phyloP scores from a whole-genome alignment of 768 basidiomycete genomes.

The Phaeotremella skinneri region DNA sequence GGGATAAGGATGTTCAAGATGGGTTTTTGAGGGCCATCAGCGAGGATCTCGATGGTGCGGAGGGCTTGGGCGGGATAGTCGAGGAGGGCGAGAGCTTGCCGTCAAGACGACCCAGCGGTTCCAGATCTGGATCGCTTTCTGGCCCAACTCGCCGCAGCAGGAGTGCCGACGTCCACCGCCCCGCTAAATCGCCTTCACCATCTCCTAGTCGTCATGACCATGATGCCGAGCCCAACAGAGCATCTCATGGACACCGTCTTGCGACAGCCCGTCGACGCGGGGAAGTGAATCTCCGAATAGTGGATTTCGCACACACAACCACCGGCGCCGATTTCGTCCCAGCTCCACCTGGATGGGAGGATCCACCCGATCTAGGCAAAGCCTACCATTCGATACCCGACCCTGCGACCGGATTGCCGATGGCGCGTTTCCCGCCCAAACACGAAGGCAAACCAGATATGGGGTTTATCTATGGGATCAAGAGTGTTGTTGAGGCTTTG shows the following conservation, averaged over 20 bases:
- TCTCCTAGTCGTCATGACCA: background rate
- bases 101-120: constrained; percentile 5
- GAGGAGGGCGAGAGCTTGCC: no score
- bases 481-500: constrained; percentile 71
- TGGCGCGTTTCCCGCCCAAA: constrained; percentile 92
- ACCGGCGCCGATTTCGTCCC: constrained; percentile 88
- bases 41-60: constrained; percentile 66
- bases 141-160: constrained; percentile 28
- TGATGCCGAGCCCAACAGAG: background rate
- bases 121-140: constrained; percentile 1
- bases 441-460: constrained; percentile 85
- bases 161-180: constrained; percentile 2
- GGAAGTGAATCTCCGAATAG: constrained; percentile 90
- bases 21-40: constrained; percentile 37
- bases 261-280: constrained; percentile 65
- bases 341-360: constrained; percentile 56
- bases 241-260: background rate
- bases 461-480: constrained; percentile 88
- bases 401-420: constrained; percentile 73
- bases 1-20: constrained; percentile 83
- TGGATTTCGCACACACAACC: constrained; percentile 98
- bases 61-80: constrained; percentile 63
- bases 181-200: constrained; percentile 13
- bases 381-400: constrained; percentile 82
- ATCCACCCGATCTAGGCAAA: constrained; percentile 58